Base-by-base conservation (phyloP, 495 filamentous ascomycete genomes). In the Tuber melanosporum region DNA sequence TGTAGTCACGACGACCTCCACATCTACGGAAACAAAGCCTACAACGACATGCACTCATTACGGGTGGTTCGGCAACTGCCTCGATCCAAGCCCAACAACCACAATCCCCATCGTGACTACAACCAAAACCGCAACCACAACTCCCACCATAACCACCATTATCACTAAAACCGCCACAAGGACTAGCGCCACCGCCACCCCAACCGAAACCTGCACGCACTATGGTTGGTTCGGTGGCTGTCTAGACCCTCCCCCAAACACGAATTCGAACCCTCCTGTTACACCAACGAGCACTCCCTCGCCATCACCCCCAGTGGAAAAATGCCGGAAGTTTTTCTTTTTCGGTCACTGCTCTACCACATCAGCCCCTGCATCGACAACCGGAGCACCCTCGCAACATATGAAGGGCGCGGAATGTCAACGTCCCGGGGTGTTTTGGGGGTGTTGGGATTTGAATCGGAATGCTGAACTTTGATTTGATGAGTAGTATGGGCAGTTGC, bases 211-310 rank as follows among this genome's bases (percentile, higher is more conserved):
- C 15, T 90, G 89, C 76, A 79, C 85, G 26, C 88, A 86, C 14
- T 87, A 87, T 1, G 89, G 89, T 14, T 84, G 85, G 70, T 89
- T 91, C 82, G 89, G 88, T 83, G 87, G 88, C 43, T 90, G 89
- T 81, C 75, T 85, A 70, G 90, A 92, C 71, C 76, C 83, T 39
- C 86, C 85, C 22, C 83, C 83, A 6, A 82, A 85, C 15, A 81
- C 43, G 81, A 75, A 47, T 80, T 78, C 32, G 39, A 36, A 71
- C n/a, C 66, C 75, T 3, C 77, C 71, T 19, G 70, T 71, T 36
- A 76, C 76, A 26, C 81, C 70, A 52, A 75, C 77, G 42, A 46
- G 77, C 39, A 72, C 76, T 71, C 75, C 83, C 41, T 76, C 83
- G 42, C 79, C 81, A 36, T 83, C 83, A 44, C 82, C 76, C 71